Conservation (phyloP, 768 basidiomycete species). For the Epithele typhae region DNA sequence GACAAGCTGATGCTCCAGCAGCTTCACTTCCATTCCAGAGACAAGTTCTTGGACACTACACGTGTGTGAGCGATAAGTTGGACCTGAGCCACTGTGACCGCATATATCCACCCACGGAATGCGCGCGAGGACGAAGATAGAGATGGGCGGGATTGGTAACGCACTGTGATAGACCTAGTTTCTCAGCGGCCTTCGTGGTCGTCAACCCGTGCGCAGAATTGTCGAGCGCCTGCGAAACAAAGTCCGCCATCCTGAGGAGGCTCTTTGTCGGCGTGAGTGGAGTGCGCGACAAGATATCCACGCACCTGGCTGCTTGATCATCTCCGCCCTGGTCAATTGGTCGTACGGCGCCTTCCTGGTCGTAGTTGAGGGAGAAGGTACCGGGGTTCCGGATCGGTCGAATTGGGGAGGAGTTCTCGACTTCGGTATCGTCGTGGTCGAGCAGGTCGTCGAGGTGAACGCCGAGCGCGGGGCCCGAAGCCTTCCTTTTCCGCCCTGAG, state of each 20-base stretch:
- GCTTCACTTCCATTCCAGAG: slow-evolving; percentile 63
- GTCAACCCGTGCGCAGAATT: slow-evolving; percentile 50
- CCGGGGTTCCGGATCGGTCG: too few species aligned
- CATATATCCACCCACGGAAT: background rate
- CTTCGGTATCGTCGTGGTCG: too few species aligned
- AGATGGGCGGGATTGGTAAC: slow-evolving; percentile 10
- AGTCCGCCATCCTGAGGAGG: slow-evolving; percentile 49
- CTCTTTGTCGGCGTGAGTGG: too few species aligned
- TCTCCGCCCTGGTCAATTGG: slow-evolving; percentile 53
- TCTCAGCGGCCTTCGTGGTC: slow-evolving; percentile 47
- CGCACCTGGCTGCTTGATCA: slow-evolving; percentile 50
- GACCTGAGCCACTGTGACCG: too few species aligned
- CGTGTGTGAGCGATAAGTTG: background rate
- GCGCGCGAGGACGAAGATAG: background rate
- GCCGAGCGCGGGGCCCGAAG: slow-evolving; percentile 3
- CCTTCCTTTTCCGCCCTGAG: slow-evolving; percentile 1
- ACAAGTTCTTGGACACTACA: slow-evolving; percentile 49
- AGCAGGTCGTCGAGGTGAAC: background rate
- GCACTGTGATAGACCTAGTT: slow-evolving; percentile 48
- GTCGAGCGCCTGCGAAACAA: slow-evolving; percentile 56
- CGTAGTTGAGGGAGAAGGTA: slow-evolving; percentile 37
- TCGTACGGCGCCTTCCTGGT: slow-evolving; percentile 42
- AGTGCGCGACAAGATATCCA: background rate
- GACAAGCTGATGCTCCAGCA: slow-evolving; percentile 72
- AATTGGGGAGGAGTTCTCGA: too few species aligned